Conservation (phyloP, 2,329 filamentous ascomycete genomes). For the Drechslerella dactyloides region DNA sequence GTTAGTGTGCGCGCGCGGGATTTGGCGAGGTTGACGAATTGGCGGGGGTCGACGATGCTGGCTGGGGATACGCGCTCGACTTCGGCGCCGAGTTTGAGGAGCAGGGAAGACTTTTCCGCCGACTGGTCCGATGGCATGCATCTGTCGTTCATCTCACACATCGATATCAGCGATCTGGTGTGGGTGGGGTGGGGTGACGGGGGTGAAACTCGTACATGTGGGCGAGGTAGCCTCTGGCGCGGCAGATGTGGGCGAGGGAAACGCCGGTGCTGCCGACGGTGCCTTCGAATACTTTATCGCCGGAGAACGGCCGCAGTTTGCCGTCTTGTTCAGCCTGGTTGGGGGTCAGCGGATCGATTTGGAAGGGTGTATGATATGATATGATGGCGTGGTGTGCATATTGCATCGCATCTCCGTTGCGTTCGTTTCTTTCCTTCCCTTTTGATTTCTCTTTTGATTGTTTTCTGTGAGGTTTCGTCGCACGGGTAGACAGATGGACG, state of each 20-base stretch:
- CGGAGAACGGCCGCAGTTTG: conserved; percentile 75
- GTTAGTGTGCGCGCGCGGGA: conserved; percentile 78
- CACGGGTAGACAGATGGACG: too few relatives aligned
- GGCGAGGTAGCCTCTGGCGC: conserved; percentile 85
- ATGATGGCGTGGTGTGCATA: background rate
- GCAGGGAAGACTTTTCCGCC: conserved; percentile 83
- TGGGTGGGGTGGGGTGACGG: background rate
- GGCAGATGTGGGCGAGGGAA: conserved; percentile 84
- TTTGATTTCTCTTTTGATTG: too few relatives aligned
- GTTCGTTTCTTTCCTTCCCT: conserved; percentile 16
- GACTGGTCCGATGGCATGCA: conserved; percentile 96
- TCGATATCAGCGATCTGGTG: background rate
- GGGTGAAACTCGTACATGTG: conserved; percentile 69
- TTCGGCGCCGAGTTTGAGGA: conserved; percentile 86
- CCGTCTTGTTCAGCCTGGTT: conserved; percentile 75
- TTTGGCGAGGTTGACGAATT: conserved; percentile 92
- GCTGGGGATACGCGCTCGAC: conserved; percentile 90
- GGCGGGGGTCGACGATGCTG: conserved; percentile 88
- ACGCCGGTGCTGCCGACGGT: conserved; percentile 97
- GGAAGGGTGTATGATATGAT: background rate
- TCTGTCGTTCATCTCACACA: too few relatives aligned
- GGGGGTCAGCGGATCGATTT: conserved; percentile 11
- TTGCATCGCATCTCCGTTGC: conserved; percentile 1
- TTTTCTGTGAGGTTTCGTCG: too few relatives aligned
- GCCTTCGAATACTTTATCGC: conserved; percentile 96